phyloP scores from a whole-genome alignment of 805 yeast genomes.

The Candida maltosa region DNA sequence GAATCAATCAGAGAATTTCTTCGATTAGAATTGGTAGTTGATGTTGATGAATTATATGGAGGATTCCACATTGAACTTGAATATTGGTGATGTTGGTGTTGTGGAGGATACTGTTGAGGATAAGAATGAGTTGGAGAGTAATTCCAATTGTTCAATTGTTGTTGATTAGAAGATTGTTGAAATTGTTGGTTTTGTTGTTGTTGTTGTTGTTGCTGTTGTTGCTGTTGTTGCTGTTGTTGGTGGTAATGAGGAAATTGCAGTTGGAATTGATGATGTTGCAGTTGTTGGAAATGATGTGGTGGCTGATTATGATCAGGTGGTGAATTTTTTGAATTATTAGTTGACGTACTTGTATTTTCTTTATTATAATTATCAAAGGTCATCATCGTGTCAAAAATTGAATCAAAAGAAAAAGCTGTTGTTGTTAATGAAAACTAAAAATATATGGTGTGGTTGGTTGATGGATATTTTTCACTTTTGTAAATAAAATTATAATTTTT shows the following conservation, averaged over 20 bases:
- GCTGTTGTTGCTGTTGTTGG: slow-evolving; percentile 2
- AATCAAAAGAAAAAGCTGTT: no score
- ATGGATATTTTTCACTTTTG: no score
- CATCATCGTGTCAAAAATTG: neutral
- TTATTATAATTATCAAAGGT: neutral
- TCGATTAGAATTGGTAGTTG: neutral
- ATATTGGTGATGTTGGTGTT: neutral
- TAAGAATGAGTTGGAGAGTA: neutral
- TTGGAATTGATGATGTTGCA: neutral
- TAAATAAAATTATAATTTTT: no score
- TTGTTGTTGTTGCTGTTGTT: slow-evolving; percentile 1
- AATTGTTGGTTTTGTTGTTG: neutral
- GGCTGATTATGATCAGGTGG: no score
- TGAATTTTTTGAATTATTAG: no score
- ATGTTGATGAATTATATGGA: neutral
- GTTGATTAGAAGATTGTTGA: neutral
- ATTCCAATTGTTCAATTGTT: neutral
- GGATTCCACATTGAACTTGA: neutral
- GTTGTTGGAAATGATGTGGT: slow-evolving; percentile 5
- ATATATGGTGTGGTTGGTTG: no score
- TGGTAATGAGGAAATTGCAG: neutral
- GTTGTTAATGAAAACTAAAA: no score
- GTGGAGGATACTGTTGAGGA: neutral
- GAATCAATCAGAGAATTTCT: slow-evolving; percentile 5
- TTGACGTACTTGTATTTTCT: neutral